A percentile compares a stretch with the other conserved stretches of the same genome.
These are phyloP conservation scores for Barbatosphaeria neglecta DNA, from an alignment of 495 filamentous ascomycete species.

Conservation along the genomic window DNA sequence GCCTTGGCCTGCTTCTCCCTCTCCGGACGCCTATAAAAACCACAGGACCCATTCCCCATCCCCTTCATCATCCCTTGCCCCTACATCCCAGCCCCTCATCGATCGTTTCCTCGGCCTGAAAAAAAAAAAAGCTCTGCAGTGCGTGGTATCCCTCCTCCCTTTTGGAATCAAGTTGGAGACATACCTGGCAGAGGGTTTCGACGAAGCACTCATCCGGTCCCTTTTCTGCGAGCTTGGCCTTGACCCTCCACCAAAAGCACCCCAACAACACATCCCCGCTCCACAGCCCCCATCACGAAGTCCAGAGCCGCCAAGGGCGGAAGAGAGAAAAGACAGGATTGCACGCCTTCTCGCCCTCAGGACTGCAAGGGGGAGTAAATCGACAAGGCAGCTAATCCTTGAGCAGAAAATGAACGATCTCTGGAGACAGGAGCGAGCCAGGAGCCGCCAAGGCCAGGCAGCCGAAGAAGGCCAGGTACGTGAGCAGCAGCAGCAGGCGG, in stretches of 20 bases:
- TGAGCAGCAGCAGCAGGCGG: constrained; percentile 1
- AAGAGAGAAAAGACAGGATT: constrained; percentile 68
- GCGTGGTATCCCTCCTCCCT: constrained; percentile 51
- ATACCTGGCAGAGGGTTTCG: constrained; percentile 61
- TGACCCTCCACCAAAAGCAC: constrained; percentile 6
- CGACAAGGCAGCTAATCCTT: too few species aligned
- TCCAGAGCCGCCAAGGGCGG: constrained; percentile 30
- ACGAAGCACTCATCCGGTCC: constrained; percentile 45
- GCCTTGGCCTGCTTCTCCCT: too few species aligned
- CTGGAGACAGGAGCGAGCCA: not conserved
- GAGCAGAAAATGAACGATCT: constrained; percentile 7
- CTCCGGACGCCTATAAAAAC: too few species aligned
- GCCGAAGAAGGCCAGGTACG: constrained; percentile 3
- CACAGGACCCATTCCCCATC: too few species aligned
- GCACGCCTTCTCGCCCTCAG: constrained; percentile 58
- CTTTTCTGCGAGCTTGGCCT: constrained; percentile 59
- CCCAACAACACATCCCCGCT: not conserved
- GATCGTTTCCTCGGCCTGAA: constrained; percentile 40
- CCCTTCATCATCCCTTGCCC: not conserved
- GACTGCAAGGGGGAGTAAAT: constrained; percentile 23
- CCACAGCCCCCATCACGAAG: constrained; percentile 1
- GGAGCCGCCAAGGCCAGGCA: not conserved
- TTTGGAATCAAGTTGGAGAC: constrained; percentile 55
- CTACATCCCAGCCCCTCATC: constrained; percentile 2
- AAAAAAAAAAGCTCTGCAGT: constrained; percentile 58